Conservation (phyloP, 352 stramenopile genomes). For the Halophytophthora batemanensis region DNA sequence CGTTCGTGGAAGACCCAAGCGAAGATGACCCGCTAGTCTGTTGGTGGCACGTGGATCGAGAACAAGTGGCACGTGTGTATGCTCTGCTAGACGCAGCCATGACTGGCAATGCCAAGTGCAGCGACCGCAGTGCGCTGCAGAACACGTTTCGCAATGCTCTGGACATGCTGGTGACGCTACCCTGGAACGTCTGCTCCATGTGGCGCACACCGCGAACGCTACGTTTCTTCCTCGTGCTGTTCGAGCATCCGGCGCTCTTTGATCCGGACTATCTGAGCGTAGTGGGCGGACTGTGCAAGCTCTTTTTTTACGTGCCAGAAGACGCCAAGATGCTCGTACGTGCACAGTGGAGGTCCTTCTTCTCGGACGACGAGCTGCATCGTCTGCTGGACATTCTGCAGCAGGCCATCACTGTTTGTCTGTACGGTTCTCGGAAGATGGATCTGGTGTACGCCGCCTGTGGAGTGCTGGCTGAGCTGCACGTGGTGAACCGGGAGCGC, state of each 20-base stretch:
- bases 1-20: constrained; percentile 30
- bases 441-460: constrained; percentile 75
- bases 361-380: constrained; percentile 56
- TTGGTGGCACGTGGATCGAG: constrained; percentile 56
- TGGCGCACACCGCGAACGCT: constrained; percentile 44
- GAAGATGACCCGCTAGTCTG: constrained; percentile 18
- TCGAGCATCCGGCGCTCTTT: constrained; percentile 72
- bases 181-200: constrained; percentile 74
- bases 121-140: constrained; percentile 46
- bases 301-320: constrained; percentile 60
- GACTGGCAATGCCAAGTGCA: constrained; percentile 7
- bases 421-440: constrained; percentile 70
- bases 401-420: constrained; percentile 71
- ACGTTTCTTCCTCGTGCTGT: constrained; percentile 71
- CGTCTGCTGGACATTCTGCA: constrained; percentile 70
- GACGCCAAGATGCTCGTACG: constrained; percentile 52
- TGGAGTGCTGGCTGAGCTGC: constrained; percentile 60
- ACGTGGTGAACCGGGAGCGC: constrained; percentile 53
- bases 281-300: constrained; percentile 58
- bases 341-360: constrained; percentile 51
- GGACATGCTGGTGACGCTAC: constrained; percentile 60
- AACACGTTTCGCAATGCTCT: constrained; percentile 76
- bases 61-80: constrained; percentile 43
- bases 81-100: constrained; percentile 39
- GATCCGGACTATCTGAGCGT: constrained; percentile 76